Percentiles rank a stretch among this genome's conserved stretches.
phyloP scores from a whole-genome alignment of 2,329 filamentous ascomycete species.

The Cladophialophora yegresii region DNA sequence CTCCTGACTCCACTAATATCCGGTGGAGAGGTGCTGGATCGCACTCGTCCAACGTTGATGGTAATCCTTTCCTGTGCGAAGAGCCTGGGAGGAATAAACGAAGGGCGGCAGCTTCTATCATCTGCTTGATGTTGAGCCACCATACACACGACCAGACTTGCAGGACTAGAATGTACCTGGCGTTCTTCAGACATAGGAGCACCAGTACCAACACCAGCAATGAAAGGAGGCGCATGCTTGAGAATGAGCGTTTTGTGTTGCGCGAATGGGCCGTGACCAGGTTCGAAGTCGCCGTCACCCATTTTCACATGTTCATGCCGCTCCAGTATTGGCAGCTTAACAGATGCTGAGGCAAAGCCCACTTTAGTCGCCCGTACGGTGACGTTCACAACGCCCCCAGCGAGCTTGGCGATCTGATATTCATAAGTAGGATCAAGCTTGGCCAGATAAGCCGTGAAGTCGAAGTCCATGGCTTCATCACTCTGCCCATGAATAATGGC shows the following conservation, averaged over 20 bases:
- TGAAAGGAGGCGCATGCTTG: constrained; percentile 21
- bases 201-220: constrained; percentile 14
- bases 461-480: constrained; percentile 11
- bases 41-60: neutral
- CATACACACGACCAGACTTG: neutral
- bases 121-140: neutral
- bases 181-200: constrained; percentile 12
- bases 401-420: constrained; percentile 9
- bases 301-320: neutral
- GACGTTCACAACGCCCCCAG: constrained; percentile 19
- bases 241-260: constrained; percentile 10
- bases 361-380: constrained; percentile 18
- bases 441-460: constrained; percentile 15
- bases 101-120: constrained; percentile 3
- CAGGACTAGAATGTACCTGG: constrained; percentile 6
- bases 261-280: constrained; percentile 1
- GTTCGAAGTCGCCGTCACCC: neutral
- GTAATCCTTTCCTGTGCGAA: neutral
- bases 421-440: constrained; percentile 4
- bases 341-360: neutral
- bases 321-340: neutral
- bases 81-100: neutral
- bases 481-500: neutral
- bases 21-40: neutral
- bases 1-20: neutral